These are phyloP conservation scores for Solanum rostratum DNA, from an alignment of 257 asterid species.

Conservation along the genomic window DNA sequence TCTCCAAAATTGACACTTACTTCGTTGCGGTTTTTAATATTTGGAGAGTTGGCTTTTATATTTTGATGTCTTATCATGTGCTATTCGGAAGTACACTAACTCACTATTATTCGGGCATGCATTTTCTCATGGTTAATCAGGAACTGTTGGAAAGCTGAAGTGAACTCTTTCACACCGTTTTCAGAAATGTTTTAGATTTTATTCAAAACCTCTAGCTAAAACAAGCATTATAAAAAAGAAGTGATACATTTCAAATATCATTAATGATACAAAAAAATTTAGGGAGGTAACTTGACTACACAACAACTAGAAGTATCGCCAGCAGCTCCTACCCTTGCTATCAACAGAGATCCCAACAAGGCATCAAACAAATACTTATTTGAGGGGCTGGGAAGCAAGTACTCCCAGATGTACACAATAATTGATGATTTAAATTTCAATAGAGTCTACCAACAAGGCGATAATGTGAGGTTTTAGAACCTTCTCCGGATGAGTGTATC, in stretches of 20 bases:
- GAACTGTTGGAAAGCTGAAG: not conserved
- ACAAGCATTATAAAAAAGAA: not conserved
- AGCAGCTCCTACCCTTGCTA: not conserved
- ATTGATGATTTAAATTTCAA: not conserved
- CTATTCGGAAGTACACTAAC: not conserved
- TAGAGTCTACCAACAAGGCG: slow-evolving; percentile 16
- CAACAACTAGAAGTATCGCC: not conserved
- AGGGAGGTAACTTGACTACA: not conserved
- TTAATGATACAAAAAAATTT: not conserved
- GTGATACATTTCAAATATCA: not conserved
- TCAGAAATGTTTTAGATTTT: no score
- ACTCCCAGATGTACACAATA: not conserved
- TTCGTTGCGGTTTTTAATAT: not conserved
- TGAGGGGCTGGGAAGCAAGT: not conserved
- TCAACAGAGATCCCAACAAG: not conserved
- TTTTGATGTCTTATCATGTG: not conserved
- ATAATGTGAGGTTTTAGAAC: not conserved
- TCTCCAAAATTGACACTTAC: not conserved
- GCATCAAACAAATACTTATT: not conserved
- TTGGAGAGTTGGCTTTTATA: not conserved
- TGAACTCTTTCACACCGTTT: no score
- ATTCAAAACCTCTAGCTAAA: no score
- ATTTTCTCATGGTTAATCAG: not conserved
- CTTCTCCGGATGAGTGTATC: slow-evolving; percentile 32
- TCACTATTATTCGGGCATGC: not conserved